These are phyloP conservation scores for Beauveria sp. DNA, from an alignment of 2,329 filamentous ascomycete genomes.

Conservation along the genomic window DNA sequence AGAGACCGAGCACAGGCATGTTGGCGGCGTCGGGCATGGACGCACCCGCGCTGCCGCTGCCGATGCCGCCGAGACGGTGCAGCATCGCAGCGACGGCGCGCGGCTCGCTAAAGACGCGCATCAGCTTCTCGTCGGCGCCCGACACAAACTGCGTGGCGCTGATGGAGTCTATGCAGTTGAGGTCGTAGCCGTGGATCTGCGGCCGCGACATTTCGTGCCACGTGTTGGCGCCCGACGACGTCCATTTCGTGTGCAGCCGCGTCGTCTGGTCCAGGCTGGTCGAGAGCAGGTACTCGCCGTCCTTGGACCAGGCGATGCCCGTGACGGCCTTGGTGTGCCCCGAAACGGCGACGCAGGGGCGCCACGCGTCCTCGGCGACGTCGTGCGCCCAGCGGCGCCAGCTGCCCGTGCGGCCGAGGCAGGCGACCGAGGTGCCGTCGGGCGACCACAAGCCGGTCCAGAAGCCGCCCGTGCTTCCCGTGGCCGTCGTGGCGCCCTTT, in stretches of 20 bases:
- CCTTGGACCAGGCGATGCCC: slow-evolving; percentile 74
- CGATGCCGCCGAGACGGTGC: slow-evolving; percentile 56
- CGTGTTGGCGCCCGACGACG: slow-evolving; percentile 39
- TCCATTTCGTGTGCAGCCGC: slow-evolving; percentile 77
- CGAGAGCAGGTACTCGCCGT: slow-evolving; percentile 78
- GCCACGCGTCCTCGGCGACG: slow-evolving; percentile 58
- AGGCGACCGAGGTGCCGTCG: slow-evolving; percentile 64
- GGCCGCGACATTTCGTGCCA: slow-evolving; percentile 97
- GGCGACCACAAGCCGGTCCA: slow-evolving; percentile 94
- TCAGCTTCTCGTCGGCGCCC: slow-evolving; percentile 94
- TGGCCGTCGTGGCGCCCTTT: slow-evolving; percentile 93
- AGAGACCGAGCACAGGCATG: slow-evolving; percentile 89
- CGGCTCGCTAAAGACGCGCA: slow-evolving; percentile 89
- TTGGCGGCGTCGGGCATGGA: slow-evolving; percentile 79
- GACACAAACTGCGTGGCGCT: slow-evolving; percentile 74
- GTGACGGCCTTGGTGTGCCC: slow-evolving; percentile 80
- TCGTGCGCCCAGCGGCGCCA: slow-evolving; percentile 81
- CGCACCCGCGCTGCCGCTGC: slow-evolving; percentile 25
- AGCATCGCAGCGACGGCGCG: slow-evolving; percentile 73
- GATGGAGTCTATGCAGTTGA: slow-evolving; percentile 85
- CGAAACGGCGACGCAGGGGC: slow-evolving; percentile 66
- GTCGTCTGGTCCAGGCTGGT: slow-evolving; percentile 92
- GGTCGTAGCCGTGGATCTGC: slow-evolving; percentile 95
- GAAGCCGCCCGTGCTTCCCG: slow-evolving; percentile 90
- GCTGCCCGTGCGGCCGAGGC: slow-evolving; percentile 83